phyloP scores from a whole-genome alignment of 108 stramenopile genomes.

The Schizochytrium sp. region DNA sequence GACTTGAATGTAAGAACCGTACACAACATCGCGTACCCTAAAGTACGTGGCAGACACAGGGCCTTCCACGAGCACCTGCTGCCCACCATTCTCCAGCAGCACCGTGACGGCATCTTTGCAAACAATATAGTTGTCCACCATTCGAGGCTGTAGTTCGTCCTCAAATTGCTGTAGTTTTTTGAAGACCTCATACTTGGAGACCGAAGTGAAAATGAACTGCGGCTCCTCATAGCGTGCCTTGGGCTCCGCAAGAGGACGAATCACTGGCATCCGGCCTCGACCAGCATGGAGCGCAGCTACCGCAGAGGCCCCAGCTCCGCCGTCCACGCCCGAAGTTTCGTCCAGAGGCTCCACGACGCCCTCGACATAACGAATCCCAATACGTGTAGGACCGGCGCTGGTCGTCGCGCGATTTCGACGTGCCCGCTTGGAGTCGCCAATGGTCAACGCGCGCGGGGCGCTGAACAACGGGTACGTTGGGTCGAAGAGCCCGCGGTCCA shows the following conservation, averaged over 20 bases:
- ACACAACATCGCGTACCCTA: background rate
- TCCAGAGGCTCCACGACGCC: background rate
- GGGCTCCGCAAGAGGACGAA: background rate
- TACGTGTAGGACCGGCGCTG: background rate
- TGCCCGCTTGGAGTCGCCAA: background rate
- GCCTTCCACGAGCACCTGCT: background rate
- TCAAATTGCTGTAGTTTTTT: background rate
- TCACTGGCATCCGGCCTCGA: background rate
- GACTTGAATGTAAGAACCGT: background rate
- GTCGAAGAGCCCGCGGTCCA: constrained; percentile 1
- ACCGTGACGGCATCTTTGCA: background rate
- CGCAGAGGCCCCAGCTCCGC: background rate
- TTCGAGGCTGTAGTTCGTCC: background rate
- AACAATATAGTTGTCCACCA: background rate
- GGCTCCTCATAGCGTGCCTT: background rate
- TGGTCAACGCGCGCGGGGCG: background rate
- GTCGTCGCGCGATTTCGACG: background rate
- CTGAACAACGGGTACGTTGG: background rate
- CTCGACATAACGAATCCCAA: background rate
- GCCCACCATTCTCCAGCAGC: background rate
- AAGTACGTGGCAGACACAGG: background rate
- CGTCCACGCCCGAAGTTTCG: background rate
- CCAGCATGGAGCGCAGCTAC: background rate
- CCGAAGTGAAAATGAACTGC: background rate
- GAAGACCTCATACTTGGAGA: background rate